These are phyloP conservation scores for Neonectria punicea DNA, from an alignment of 2,329 filamentous ascomycete genomes.

Conservation along the genomic window DNA sequence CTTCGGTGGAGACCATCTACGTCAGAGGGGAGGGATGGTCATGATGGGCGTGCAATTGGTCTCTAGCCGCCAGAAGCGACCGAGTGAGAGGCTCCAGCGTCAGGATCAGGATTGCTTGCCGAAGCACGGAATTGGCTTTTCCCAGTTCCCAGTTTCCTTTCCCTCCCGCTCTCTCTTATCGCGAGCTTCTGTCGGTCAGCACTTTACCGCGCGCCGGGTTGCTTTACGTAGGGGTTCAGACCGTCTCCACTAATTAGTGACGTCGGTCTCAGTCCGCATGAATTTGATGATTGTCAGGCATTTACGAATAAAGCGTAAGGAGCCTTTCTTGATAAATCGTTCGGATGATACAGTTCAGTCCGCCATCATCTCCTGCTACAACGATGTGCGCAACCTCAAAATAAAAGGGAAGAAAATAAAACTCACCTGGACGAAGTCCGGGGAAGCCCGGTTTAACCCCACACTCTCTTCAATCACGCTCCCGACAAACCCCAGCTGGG, in stretches of 20 bases:
- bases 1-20: constrained; percentile 32
- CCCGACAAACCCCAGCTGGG: not conserved
- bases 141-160: not conserved
- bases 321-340: no score
- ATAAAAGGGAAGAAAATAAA: not conserved
- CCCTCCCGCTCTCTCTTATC: not conserved
- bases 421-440: not conserved
- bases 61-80: constrained; percentile 15
- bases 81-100: not conserved
- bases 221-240: not conserved
- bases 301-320: not conserved
- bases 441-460: not conserved
- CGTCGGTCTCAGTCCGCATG: not conserved
- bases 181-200: not conserved
- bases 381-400: not conserved
- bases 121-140: not conserved
- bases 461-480: not conserved
- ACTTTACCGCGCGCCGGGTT: not conserved
- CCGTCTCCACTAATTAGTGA: not conserved
- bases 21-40: constrained; percentile 29
- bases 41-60: not conserved
- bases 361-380: not conserved
- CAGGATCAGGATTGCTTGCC: not conserved
- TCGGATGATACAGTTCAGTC: not conserved
- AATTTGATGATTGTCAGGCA: constrained; percentile 14